phyloP scores from a whole-genome alignment of 768 basidiomycete genomes.

The Coprinopsis marcescibilis region DNA sequence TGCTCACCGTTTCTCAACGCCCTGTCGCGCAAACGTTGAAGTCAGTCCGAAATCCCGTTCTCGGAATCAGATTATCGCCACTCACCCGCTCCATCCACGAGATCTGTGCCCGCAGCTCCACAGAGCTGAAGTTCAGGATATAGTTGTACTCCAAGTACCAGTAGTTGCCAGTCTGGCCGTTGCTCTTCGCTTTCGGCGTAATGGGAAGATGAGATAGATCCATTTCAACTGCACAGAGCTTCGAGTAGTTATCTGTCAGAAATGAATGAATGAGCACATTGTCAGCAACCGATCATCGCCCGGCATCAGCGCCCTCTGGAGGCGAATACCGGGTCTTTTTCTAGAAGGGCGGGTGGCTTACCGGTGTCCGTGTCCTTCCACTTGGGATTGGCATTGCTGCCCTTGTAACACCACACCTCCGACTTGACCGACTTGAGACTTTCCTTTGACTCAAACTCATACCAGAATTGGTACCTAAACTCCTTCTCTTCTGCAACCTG shows the following conservation, averaged over 20 bases:
- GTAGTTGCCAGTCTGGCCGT: constrained; percentile 5
- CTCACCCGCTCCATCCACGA: constrained; percentile 16
- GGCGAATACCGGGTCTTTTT: neutral
- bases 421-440: constrained; percentile 10
- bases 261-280: too few relatives aligned
- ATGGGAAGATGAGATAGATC: constrained; percentile 14
- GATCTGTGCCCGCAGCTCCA: constrained; percentile 16
- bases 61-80: neutral
- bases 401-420: constrained; percentile 16
- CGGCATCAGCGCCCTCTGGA: neutral
- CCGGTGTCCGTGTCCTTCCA: constrained; percentile 15
- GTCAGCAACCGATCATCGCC: neutral
- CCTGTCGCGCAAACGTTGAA: constrained; percentile 1
- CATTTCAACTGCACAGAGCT: constrained; percentile 17
- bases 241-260: constrained; percentile 10
- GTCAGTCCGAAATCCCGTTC: neutral
- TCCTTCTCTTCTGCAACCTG: constrained; percentile 19
- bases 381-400: constrained; percentile 7
- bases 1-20: constrained; percentile 12
- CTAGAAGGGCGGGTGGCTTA: neutral
- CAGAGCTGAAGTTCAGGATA: constrained; percentile 16
- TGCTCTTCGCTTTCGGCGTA: constrained; percentile 1
- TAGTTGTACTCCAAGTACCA: constrained; percentile 16
- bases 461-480: constrained; percentile 16
- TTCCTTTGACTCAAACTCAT: constrained; percentile 10